Base-by-base conservation (phyloP, 2,329 filamentous ascomycete species). In the Aspergillus costaricaensis region DNA sequence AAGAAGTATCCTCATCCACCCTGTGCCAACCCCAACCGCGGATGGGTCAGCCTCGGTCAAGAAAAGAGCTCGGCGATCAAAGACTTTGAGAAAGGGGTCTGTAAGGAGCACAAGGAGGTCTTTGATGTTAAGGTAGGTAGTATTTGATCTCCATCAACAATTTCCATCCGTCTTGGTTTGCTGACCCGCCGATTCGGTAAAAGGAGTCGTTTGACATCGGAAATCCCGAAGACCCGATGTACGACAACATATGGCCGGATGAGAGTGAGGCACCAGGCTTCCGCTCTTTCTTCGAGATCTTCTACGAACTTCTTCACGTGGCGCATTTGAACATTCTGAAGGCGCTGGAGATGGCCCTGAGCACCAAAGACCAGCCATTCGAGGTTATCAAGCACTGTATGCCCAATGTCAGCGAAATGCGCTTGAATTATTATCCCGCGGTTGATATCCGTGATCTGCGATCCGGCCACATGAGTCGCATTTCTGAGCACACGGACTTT, bases 401-500 rank as follows among this genome's bases (percentile, higher is more conserved):
- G 38, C 38, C 14, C 38, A 17, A 39, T 39, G 38, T 15, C 14
- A 60, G 47, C 39, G 59, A 64, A 27, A 43, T 62, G 3, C 54
- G 62, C 1, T 54, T 64, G 7, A 60, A 57, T 21, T 58, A 65
- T 53, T 65, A 65, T 53, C 62, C 60, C 3, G 19, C 48, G 0
- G 30, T 59, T 5, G n/a, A 27, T 19, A 19, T 12, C 12, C 17
- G 43, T 3, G n/a, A 38, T 3, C 52, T 61, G 21, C 19, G 19
- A 5, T 25, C 44, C 15, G 60, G 62, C 17, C 25, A 23, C 21
- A 58, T 17, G 25, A 62, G 43, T 25, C 60, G 62, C 12, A 62
- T 62, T 21, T 59, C 58, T 1, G 44, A 43, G 15, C 62, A 65
- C 17, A 61, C 62, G 10, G 62, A 65, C 30, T 62, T 65, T 30